phyloP scores from a whole-genome alignment of 106 monocot species.

The Dendrobium officinale region DNA sequence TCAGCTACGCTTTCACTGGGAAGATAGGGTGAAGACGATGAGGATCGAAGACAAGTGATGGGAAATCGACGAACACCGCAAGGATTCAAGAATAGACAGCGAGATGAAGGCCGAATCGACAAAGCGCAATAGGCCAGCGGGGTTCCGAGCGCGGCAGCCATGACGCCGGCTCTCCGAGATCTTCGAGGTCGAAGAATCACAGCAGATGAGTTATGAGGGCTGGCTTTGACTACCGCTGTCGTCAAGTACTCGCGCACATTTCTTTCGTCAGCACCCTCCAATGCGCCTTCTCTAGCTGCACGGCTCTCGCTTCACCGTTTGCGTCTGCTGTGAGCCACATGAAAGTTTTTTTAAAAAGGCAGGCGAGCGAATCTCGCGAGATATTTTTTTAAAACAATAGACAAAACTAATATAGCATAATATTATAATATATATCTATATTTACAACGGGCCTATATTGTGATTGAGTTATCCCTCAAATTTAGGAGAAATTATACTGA shows the following conservation, averaged over 20 bases:
- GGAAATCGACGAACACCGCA: not conserved
- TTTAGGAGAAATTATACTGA: no score
- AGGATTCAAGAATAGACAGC: not conserved
- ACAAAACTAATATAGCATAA: no score
- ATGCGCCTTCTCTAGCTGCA: no score
- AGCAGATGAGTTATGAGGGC: not conserved
- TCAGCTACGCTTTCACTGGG: not conserved
- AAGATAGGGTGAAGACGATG: not conserved
- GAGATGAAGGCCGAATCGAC: not conserved
- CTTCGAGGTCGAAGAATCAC: not conserved
- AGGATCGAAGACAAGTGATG: constrained; percentile 6
- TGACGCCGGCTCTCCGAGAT: not conserved
- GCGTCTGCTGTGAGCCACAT: no score
- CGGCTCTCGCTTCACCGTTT: no score
- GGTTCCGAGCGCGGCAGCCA: not conserved
- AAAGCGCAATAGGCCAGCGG: not conserved
- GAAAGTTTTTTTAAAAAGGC: no score
- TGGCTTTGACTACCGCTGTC: not conserved
- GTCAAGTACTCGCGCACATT: not conserved
- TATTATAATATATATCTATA: no score
- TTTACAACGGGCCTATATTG: no score
- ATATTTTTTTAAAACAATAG: no score
- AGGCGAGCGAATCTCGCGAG: no score
- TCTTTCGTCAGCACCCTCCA: not conserved
- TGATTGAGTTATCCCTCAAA: no score